These are phyloP conservation scores for Pseudogymnoascus sp. DNA, from an alignment of 2,329 filamentous ascomycete species.

Conservation along the genomic window DNA sequence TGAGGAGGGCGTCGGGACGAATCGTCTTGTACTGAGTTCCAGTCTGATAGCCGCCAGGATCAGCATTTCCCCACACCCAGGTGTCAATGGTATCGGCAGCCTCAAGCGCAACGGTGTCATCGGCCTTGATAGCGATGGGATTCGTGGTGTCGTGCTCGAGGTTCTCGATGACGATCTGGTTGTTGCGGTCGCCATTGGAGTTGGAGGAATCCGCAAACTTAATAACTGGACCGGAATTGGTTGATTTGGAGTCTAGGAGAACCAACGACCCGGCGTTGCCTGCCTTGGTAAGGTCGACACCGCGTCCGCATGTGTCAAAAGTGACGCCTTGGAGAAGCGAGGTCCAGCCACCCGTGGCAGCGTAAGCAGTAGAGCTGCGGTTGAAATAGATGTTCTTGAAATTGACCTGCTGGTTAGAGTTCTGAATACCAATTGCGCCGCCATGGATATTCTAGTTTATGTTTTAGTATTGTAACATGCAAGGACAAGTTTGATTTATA, in stretches of 20 bases:
- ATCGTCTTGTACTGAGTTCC: conserved; percentile 20
- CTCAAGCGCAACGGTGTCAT: conserved; percentile 20
- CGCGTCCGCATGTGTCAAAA: conserved; percentile 23
- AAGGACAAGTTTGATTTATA: not conserved
- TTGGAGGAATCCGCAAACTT: conserved; percentile 3
- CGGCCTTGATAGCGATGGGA: not conserved
- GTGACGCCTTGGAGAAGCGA: conserved; percentile 10
- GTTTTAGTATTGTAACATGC: not conserved
- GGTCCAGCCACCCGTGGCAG: not conserved
- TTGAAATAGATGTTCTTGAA: conserved; percentile 4
- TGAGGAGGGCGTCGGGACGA: conserved; percentile 27
- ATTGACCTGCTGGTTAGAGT: conserved; percentile 57
- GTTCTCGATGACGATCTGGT: conserved; percentile 1
- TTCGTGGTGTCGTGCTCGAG: not conserved
- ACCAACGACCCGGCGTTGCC: not conserved
- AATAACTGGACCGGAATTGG: not conserved
- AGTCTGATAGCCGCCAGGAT: not conserved
- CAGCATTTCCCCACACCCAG: not conserved
- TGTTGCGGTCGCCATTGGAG: not conserved
- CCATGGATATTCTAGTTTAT: conserved; percentile 34
- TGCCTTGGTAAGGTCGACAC: conserved; percentile 16
- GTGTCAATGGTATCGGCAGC: conserved; percentile 14
- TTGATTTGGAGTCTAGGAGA: conserved; percentile 4
- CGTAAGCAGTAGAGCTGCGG: not conserved
- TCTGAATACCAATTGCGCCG: conserved; percentile 34